Evolutionary conservation across 2,329 filamentous ascomycete species (phyloP).

Genomic region (Thielaviopsis populi): DNA sequence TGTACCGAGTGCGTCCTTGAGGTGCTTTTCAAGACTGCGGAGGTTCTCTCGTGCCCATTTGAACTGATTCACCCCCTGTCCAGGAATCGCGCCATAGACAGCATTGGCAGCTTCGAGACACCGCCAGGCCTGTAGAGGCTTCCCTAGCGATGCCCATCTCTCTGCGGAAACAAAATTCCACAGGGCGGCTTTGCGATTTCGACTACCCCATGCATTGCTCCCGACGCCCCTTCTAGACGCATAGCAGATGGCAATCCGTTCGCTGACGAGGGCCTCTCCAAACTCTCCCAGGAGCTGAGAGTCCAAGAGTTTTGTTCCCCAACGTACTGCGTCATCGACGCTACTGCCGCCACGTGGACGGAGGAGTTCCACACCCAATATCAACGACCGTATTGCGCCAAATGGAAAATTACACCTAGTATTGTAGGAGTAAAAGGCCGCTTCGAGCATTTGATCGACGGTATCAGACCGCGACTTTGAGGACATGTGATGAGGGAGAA

Average conservation of each 20-base stretch:
- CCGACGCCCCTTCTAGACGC: constrained; percentile 54
- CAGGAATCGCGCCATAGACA: constrained; percentile 6
- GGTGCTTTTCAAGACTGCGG: constrained; percentile 7
- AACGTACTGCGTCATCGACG: constrained; percentile 73
- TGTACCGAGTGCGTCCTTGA: constrained; percentile 10
- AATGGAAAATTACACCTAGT: constrained; percentile 69
- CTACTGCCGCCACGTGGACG: constrained; percentile 64
- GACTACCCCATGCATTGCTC: constrained; percentile 50
- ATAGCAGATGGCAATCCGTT: constrained; percentile 76
- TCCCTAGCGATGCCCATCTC: constrained; percentile 64
- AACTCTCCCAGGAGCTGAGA: constrained; percentile 57
- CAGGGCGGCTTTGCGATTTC: constrained; percentile 71
- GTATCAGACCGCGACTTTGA: constrained; percentile 67
- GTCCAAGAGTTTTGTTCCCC: constrained; percentile 69
- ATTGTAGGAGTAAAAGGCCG: constrained; percentile 81
- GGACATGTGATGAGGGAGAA: constrained; percentile 56
- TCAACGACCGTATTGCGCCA: constrained; percentile 62
- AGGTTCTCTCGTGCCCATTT: constrained; percentile 11
- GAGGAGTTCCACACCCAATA: constrained; percentile 66
- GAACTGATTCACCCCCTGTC: constrained; percentile 10
- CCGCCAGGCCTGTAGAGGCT: constrained; percentile 61
- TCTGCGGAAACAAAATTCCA: constrained; percentile 78
- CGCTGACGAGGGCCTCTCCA: constrained; percentile 69
- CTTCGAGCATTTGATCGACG: constrained; percentile 76
- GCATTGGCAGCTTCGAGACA: constrained; percentile 43